phyloP scores from a whole-genome alignment of 192 early-diverging fungal species.

The Physocladia obscura region DNA sequence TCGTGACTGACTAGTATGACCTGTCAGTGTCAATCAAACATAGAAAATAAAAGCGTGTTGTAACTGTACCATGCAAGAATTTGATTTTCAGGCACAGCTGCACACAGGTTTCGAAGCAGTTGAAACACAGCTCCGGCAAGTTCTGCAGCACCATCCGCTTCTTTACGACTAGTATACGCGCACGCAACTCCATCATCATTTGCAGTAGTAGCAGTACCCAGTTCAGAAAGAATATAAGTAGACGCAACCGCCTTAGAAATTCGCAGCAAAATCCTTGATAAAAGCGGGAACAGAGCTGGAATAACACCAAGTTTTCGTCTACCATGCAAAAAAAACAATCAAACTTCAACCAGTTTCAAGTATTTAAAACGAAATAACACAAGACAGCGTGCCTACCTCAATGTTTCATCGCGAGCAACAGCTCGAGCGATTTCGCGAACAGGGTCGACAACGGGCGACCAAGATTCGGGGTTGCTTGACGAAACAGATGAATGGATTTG shows the following conservation, averaged over 20 bases:
- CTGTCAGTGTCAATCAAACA: too few species aligned
- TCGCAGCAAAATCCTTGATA: neutral
- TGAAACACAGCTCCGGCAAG: slow-evolving; percentile 38
- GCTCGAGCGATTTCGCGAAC: neutral
- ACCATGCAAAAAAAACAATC: neutral
- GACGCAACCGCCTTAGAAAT: neutral
- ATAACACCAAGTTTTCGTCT: slow-evolving; percentile 22
- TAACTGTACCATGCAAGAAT: slow-evolving; percentile 35
- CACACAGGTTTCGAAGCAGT: slow-evolving; percentile 46
- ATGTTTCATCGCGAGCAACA: neutral
- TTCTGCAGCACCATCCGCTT: neutral
- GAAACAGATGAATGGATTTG: neutral
- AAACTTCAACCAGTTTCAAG: neutral
- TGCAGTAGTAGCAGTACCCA: neutral
- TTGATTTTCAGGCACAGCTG: slow-evolving; percentile 40
- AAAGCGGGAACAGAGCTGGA: slow-evolving; percentile 9
- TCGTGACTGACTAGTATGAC: too few species aligned
- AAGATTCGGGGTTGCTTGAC: neutral
- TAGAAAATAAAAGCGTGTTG: neutral
- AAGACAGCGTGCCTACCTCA: neutral
- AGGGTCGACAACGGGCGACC: neutral
- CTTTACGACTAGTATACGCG: slow-evolving; percentile 7
- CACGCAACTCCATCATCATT: neutral
- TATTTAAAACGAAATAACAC: neutral
- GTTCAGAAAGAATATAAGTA: neutral